phyloP scores from a whole-genome alignment of 208 protist species.

The Eutreptiella sp. region DNA sequence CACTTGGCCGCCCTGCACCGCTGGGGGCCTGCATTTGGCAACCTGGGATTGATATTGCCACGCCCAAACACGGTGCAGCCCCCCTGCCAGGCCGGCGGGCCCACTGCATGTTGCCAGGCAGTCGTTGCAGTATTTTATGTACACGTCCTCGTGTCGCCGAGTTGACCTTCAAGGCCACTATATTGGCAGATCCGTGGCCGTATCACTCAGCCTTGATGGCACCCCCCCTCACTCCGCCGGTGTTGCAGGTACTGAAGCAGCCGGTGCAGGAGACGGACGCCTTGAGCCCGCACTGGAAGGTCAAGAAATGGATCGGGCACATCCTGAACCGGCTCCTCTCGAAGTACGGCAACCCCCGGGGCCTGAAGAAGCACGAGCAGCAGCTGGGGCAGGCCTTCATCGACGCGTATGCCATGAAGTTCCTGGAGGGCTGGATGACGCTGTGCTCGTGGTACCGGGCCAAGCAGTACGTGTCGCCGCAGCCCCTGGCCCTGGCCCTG shows the following conservation, averaged over 20 bases:
- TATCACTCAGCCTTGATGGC: too few species aligned
- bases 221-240: too few species aligned
- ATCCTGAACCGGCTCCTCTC: constrained; percentile 11
- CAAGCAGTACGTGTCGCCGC: constrained; percentile 1
- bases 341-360: background rate
- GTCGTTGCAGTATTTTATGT: too few species aligned
- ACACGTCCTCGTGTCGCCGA: too few species aligned
- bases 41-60: too few species aligned
- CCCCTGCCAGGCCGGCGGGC: too few species aligned
- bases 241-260: constrained; percentile 7
- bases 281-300: constrained; percentile 24
- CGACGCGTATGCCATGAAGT: background rate
- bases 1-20: too few species aligned
- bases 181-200: too few species aligned
- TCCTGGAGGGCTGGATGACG: constrained; percentile 1
- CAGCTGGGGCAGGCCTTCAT: constrained; percentile 14
- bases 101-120: too few species aligned
- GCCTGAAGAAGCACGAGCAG: constrained; percentile 8
- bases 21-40: too few species aligned
- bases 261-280: background rate
- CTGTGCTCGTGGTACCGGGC: background rate
- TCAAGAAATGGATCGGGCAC: constrained; percentile 33
- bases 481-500: constrained; percentile 7
- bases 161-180: too few species aligned
- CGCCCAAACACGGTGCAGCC: too few species aligned